Evolutionary conservation across 2,329 filamentous ascomycete genomes (phyloP).

Genomic region (Onygenales sp.): DNA sequence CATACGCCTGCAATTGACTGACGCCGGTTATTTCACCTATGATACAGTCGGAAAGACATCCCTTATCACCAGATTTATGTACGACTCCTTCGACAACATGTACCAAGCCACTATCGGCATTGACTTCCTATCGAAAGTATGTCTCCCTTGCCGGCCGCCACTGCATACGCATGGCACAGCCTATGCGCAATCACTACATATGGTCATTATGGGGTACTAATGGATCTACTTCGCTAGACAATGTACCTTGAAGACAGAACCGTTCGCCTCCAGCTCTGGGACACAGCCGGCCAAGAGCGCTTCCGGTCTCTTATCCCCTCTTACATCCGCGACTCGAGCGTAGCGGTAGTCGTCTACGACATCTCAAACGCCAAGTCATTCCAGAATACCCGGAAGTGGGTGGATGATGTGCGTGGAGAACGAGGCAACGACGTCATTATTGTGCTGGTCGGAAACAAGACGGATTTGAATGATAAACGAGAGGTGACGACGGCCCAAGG

Average conservation of each 20-base stretch:
- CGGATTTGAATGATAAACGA: constrained; percentile 93
- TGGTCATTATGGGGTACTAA: no score
- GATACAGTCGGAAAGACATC: constrained; percentile 89
- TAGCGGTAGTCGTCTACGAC: constrained; percentile 97
- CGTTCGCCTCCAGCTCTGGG: constrained; percentile 94
- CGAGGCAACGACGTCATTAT: constrained; percentile 98
- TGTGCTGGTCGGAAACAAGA: constrained; percentile 97
- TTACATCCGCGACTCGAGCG: constrained; percentile 95
- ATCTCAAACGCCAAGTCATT: constrained; percentile 97
- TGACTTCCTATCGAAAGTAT: constrained; percentile 95
- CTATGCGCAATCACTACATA: no score
- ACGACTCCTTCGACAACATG: constrained; percentile 99
- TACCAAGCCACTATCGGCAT: constrained; percentile 99
- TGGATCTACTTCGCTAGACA: constrained; percentile 46
- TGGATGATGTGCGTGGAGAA: constrained; percentile 94
- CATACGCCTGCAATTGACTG: constrained; percentile 2
- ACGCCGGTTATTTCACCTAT: constrained; percentile 3
- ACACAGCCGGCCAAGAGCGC: constrained; percentile 93
- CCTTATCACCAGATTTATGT: constrained; percentile 98
- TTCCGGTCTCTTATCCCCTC: constrained; percentile 96
- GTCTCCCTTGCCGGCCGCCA: constrained; percentile 9
- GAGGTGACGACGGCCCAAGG: constrained; percentile 95
- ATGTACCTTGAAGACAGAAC: constrained; percentile 99
- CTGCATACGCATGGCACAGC: neutral
- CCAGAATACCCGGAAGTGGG: constrained; percentile 98